Conservation (phyloP, 192 early-diverging fungal species). For the Glomus cerebriforme region DNA sequence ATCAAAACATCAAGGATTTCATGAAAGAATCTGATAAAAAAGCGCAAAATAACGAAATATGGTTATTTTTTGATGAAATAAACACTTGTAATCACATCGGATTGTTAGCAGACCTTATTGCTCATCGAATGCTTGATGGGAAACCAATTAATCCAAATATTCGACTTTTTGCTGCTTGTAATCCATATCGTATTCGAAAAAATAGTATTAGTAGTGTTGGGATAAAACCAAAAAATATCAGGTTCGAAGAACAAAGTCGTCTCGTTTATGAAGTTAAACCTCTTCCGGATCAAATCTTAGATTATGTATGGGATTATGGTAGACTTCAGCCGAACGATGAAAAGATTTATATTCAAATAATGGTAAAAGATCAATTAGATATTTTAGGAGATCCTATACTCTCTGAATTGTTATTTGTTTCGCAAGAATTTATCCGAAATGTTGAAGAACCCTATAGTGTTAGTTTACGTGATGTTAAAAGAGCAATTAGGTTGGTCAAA, state of each 20-base stretch:
- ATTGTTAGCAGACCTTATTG: slow-evolving; percentile 17
- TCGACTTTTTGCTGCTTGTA: slow-evolving; percentile 31
- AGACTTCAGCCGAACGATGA: slow-evolving; percentile 12
- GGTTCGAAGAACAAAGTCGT: slow-evolving; percentile 23
- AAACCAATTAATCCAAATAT: slow-evolving; percentile 26
- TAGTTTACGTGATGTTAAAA: slow-evolving; percentile 31
- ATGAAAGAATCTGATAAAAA: slow-evolving; percentile 11
- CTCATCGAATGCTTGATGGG: slow-evolving; percentile 18
- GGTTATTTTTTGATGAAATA: slow-evolving; percentile 34
- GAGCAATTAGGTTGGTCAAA: slow-evolving; percentile 25
- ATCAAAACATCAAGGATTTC: slow-evolving; percentile 18
- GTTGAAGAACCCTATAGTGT: slow-evolving; percentile 32
- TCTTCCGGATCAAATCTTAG: slow-evolving; percentile 22
- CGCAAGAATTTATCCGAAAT: slow-evolving; percentile 31
- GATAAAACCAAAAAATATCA: slow-evolving; percentile 11
- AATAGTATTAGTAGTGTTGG: slow-evolving; percentile 18
- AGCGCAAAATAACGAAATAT: slow-evolving; percentile 18
- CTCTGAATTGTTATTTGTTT: slow-evolving; percentile 24
- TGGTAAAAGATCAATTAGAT: neutral
- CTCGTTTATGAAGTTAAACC: slow-evolving; percentile 32
- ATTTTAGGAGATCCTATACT: neutral
- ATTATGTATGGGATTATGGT: slow-evolving; percentile 34
- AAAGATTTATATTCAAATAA: slow-evolving; percentile 5
- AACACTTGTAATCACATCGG: slow-evolving; percentile 32
- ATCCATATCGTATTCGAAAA: slow-evolving; percentile 29